Base-by-base conservation (phyloP, 1,139 yeast species). In the Saccharomyces pastorianus region DNA sequence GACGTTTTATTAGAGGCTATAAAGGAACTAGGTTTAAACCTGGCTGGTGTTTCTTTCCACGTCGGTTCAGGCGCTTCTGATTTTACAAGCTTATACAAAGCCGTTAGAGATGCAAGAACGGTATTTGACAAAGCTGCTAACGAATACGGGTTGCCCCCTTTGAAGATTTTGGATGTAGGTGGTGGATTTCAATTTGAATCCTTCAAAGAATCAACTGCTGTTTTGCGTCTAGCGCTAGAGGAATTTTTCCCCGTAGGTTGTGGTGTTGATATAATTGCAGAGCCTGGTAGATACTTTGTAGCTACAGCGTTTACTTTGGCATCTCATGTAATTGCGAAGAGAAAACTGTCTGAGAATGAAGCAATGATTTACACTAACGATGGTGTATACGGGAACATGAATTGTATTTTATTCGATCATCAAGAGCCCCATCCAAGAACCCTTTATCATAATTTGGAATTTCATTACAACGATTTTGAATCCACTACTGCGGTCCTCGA, bases 41-140 rank as follows among this genome's bases (percentile, higher is more conserved):
- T 91, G 44, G 81, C 75, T 29, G 99, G 99, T 48, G 93, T 90
- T 46, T 91, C 96, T 7, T 93, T 93, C 79, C 99, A 93, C 69
- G 90, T 91, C 56, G 99, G 99, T 1, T 87, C 96, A 2, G 98
- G 98, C 49, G 95, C 96, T 27, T 81, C 81, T 55, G 96, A 89
- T 67, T 80, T 84, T 57, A 72, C 74, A 50, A 80, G 95, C 8
- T 80, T 88, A 62, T 76, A 76, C 57, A 81, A 80, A 60, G 96
- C 98, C 0, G 80, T 89, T 49, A 70, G 73, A 56, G 96, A 90
- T 65, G 81, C 96, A 2, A 80, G 83, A 54, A 57, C 62, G 6
- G 81, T 91, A n/a, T 91, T 91, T 69, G 85, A 85, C 59, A 68
- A 71, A 55, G 93, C 83, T 4, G 56, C 52, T 8, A 51, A 56